Base-by-base conservation (phyloP, 306 rosid species). In the Sindora glabra region DNA sequence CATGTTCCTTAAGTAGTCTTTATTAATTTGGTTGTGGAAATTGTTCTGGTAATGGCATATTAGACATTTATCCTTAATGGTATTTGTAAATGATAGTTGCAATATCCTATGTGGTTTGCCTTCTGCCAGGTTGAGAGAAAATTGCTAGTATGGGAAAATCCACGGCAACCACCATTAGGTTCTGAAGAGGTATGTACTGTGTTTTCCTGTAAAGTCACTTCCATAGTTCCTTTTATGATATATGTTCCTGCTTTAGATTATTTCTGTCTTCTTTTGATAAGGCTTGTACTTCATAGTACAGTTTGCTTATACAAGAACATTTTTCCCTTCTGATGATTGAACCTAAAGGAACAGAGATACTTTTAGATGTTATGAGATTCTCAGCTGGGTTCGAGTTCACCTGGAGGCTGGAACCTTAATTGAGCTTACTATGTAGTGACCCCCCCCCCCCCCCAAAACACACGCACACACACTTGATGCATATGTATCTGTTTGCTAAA, bases 101-200 rank as follows among this genome's bases (percentile, higher is more conserved):
- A 26, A 65, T 26, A 19, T 56, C 37, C 13, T 65, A 48, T 59
- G 54, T 59, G 65, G 29, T 51, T 54, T 65, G 56, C 54, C 48
- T 52, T 49, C 44, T 65, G 53, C 64, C 94, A 94, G 99, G 77
- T 89, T 66, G 94, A 89, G 36, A 80, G 82, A 22, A 40, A 76
- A 59, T 72, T 90, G 21, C 69, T 89, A 25, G 90, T 81, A 27
- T 94, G 97, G 99, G 95, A 97, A 64, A 89, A 94, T 67, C 97
- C 94, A 10, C 86, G 99, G 34, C 90, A 80, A 62, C 68, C 88
- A 42, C 89, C 99, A 50, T 77, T 94, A 70, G 89, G 76, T 46
- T 68, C 80, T 79, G 82, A 68, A 66, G 97, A 94, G 95, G 99
- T 90, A 74, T 70, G 79, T 29, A 46, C 60, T 47, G 30, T 48